Conservation (phyloP, 148 eudicot species). For the Vaccinium vitisidaea region DNA sequence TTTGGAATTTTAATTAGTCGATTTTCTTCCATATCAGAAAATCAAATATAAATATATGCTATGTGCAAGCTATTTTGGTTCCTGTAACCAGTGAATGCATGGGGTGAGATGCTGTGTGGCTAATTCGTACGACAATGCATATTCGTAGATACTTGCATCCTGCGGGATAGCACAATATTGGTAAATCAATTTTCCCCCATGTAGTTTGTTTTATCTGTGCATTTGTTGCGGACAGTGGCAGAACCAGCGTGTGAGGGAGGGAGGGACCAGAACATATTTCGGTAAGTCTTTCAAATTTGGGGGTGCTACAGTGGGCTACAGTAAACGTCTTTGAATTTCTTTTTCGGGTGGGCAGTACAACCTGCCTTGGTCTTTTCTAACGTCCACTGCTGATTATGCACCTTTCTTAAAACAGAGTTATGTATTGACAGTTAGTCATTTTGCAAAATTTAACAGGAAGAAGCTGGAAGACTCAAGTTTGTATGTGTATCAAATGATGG, state of each 20-base stretch:
- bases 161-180: not conserved
- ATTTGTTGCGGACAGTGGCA: not conserved
- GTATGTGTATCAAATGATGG: constrained; percentile 76
- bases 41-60: not conserved
- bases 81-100: not conserved
- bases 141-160: not conserved
- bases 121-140: not conserved
- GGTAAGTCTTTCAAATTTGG: not conserved
- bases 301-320: not conserved
- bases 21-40: not conserved
- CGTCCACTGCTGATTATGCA: not conserved
- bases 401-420: not conserved
- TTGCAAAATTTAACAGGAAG: constrained; percentile 58
- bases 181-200: not conserved
- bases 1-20: not conserved
- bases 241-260: not conserved
- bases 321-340: not conserved
- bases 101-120: not conserved
- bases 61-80: not conserved
- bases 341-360: not conserved
- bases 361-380: not conserved
- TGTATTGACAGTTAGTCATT: not conserved
- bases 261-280: not conserved
- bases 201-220: not conserved
- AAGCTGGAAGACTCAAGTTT: constrained; percentile 70